Evolutionary conservation across 768 basidiomycete genomes (phyloP).

Genomic region (Candolleomyces eurysporus): DNA sequence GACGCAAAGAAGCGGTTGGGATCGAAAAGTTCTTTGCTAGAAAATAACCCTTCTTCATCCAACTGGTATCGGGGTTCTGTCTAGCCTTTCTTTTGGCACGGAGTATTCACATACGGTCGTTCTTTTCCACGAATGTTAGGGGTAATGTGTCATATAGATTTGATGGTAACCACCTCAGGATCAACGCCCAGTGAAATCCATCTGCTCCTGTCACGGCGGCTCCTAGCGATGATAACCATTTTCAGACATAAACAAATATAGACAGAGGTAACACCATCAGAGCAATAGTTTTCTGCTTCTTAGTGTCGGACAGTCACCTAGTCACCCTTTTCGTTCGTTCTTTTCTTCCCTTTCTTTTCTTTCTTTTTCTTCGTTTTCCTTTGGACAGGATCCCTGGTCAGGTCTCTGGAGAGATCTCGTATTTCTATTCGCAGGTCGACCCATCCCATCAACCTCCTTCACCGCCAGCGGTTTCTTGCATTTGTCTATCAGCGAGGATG

Average conservation of each 20-base stretch:
- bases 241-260: not conserved
- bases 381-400: slow-evolving; percentile 33
- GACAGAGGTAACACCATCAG: slow-evolving; percentile 2
- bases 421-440: slow-evolving; percentile 42
- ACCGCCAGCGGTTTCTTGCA: slow-evolving; percentile 3
- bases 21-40: slow-evolving; percentile 40
- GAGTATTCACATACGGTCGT: not conserved
- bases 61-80: not conserved
- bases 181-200: not conserved
- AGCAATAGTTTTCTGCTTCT: not conserved
- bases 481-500: slow-evolving; percentile 10
- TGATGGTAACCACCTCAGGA: not conserved
- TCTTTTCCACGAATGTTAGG: not conserved
- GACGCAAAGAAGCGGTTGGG: slow-evolving; percentile 29
- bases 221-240: not conserved
- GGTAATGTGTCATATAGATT: not conserved
- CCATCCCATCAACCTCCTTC: slow-evolving; percentile 13
- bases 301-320: slow-evolving; percentile 2
- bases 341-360: slow-evolving; percentile 15
- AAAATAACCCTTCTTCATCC: slow-evolving; percentile 25
- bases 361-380: slow-evolving; percentile 21
- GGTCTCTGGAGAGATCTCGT: slow-evolving; percentile 24
- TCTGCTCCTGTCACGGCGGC: not conserved
- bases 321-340: slow-evolving; percentile 13
- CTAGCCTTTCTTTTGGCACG: not conserved